phyloP scores from a whole-genome alignment of 768 basidiomycete species.

The Polyporus arcularius region DNA sequence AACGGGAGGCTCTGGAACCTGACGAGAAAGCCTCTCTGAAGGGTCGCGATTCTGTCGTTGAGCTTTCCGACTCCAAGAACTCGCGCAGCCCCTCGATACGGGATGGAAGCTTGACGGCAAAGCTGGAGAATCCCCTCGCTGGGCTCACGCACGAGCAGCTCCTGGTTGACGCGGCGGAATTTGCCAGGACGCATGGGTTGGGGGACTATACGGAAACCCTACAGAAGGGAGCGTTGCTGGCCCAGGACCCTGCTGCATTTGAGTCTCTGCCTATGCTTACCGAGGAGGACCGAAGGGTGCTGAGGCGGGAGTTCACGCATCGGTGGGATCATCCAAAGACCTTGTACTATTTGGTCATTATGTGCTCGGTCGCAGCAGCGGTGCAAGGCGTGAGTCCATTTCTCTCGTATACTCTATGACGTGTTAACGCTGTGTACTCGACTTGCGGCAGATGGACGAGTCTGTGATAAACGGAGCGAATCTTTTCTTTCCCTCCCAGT shows the following conservation, averaged over 20 bases:
- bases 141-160: slow-evolving; percentile 62
- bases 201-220: slow-evolving; percentile 40
- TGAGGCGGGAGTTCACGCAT: slow-evolving; percentile 45
- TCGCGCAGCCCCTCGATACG: slow-evolving; percentile 34
- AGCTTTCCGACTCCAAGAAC: too few species aligned
- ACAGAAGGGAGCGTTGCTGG: slow-evolving; percentile 69
- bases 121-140: slow-evolving; percentile 27
- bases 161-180: slow-evolving; percentile 56
- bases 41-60: too few species aligned
- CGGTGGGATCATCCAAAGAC: slow-evolving; percentile 46
- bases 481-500: slow-evolving; percentile 52
- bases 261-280: slow-evolving; percentile 39
- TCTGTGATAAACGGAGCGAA: slow-evolving; percentile 55
- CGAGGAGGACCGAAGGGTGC: slow-evolving; percentile 41
- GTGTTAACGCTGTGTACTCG: background rate
- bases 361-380: slow-evolving; percentile 72
- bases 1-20: too few species aligned
- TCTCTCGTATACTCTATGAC: too few species aligned
- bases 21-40: too few species aligned
- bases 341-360: slow-evolving; percentile 48
- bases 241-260: slow-evolving; percentile 58
- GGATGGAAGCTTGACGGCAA: background rate
- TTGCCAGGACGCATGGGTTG: slow-evolving; percentile 47
- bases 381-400: slow-evolving; percentile 53
- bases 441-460: slow-evolving; percentile 34